phyloP scores from a whole-genome alignment of 2,329 filamentous ascomycete species.

The Dactylellina drechsleri region DNA sequence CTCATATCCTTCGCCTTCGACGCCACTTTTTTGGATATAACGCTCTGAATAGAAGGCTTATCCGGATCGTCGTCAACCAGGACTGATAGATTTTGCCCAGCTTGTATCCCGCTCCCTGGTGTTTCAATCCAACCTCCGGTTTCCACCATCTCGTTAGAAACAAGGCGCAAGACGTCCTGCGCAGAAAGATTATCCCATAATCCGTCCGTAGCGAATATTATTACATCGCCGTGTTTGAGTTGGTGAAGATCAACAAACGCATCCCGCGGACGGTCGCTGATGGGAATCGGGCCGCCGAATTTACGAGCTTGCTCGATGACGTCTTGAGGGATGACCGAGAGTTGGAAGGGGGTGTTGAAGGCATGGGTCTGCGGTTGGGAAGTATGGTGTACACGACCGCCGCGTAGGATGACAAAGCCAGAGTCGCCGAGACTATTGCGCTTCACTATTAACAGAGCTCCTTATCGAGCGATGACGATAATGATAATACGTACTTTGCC shows the following conservation, averaged over 20 bases:
- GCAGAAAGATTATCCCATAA: conserved; percentile 96
- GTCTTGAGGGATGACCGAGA: conserved; percentile 84
- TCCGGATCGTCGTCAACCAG: conserved; percentile 39
- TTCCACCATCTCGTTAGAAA: conserved; percentile 78
- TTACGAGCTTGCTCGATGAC: conserved; percentile 81
- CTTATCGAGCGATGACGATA: conserved; percentile 4
- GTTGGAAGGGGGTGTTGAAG: conserved; percentile 97
- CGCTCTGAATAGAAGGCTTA: conserved; percentile 71
- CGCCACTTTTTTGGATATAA: conserved; percentile 81
- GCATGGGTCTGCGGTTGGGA: conserved; percentile 91
- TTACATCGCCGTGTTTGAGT: conserved; percentile 87
- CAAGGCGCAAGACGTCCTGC: conserved; percentile 84
- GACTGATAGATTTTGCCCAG: conserved; percentile 70
- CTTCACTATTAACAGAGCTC: background rate
- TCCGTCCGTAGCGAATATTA: conserved; percentile 94
- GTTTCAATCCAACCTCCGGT: conserved; percentile 78
- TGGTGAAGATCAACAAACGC: conserved; percentile 80
- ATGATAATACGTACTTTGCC: conserved; percentile 72
- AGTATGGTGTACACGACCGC: conserved; percentile 83
- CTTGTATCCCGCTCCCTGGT: conserved; percentile 69
- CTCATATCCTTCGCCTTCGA: conserved; percentile 86
- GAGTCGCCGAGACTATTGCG: conserved; percentile 79
- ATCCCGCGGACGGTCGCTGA: conserved; percentile 85
- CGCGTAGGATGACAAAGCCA: conserved; percentile 85
- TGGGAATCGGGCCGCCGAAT: conserved; percentile 78